Base-by-base conservation (phyloP, 2,329 filamentous ascomycete species). In the Pseudopithomyces chartarum region DNA sequence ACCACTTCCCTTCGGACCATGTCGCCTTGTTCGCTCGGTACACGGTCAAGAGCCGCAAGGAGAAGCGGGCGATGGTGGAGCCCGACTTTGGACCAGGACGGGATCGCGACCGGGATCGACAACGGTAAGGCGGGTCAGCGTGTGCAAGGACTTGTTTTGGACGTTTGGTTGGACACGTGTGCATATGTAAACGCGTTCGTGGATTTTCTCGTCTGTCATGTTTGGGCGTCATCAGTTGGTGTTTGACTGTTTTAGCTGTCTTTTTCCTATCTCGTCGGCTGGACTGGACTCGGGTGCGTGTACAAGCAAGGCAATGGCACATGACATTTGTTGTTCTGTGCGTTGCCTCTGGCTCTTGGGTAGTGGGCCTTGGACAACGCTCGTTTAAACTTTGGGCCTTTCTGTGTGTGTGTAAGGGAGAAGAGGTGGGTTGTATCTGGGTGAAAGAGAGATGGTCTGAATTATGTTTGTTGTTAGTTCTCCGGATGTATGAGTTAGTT, bases 1-100 rank as follows among this genome's bases (percentile, higher is more conserved):
- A 92, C 79, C 92, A 97, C 79, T 97, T 96, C 82, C 93, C 93
- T 1, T 91, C 91, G 66, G 93, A 97, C 72, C 93, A 97, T 76
- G 86, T 97, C 67, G 91, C 93, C 71, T 87, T 97, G 71, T 88
- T 93, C 82, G 89, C 90, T 52, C 90, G 97, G 74, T 96, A 97
- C 76, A 87, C 90, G 65, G 89, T 97, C 81, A 96, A 96, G 81
- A 85, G 87, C 36, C 87, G 90, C 68, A 96, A 95, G 80, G 91
- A 94, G 52, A 89, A 89, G 79, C 74, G 76, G 60, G 66, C 69
- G 8, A 66, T 70, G 40, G 64, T 75, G 57, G 64, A 76, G 57
- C 68, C 74, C 42, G 73, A 76, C 59, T 76, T 76, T 66, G 73
- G 73, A 45, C 70, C 67, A 36, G 71, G 70, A 52, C 64, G 66